A percentile compares a stretch with the other conserved stretches of the same genome.
Conservation (phyloP, 2,329 filamentous ascomycete species). For the Daldinia sp. region DNA sequence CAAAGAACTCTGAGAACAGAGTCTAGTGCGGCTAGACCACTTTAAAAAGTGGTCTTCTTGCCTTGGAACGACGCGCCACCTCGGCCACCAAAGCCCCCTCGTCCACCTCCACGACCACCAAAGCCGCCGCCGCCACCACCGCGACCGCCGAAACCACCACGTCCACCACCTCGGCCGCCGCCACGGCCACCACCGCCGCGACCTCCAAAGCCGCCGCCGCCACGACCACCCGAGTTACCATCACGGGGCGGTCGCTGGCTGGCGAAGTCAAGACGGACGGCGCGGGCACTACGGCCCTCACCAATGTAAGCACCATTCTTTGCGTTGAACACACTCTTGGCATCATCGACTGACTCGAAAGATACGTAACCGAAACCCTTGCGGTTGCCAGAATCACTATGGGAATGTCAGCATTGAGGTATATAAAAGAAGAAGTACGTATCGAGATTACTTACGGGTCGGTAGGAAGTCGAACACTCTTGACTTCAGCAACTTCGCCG, state of each 20-base stretch:
- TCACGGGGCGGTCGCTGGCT: slow-evolving; percentile 70
- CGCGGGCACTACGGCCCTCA: slow-evolving; percentile 73
- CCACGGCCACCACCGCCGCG: slow-evolving; percentile 55
- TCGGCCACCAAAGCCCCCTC: slow-evolving; percentile 40
- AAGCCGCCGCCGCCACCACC: background rate
- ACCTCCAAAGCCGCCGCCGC: slow-evolving; percentile 62
- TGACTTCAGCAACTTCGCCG: slow-evolving; percentile 72
- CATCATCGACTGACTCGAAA: slow-evolving; percentile 83
- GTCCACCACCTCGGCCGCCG: slow-evolving; percentile 54
- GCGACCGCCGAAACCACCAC: background rate
- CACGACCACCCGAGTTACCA: slow-evolving; percentile 56
- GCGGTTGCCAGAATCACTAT: slow-evolving; percentile 77
- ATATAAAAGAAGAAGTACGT: background rate
- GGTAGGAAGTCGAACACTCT: slow-evolving; percentile 86
- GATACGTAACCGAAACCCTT: slow-evolving; percentile 95
- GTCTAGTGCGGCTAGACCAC: slow-evolving; percentile 51
- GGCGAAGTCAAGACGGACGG: slow-evolving; percentile 85
- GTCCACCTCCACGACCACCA: background rate
- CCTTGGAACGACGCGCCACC: slow-evolving; percentile 68
- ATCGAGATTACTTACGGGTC: slow-evolving; percentile 67
- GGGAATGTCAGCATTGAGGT: slow-evolving; percentile 42
- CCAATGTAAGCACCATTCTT: slow-evolving; percentile 73
- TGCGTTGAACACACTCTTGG: slow-evolving; percentile 74
- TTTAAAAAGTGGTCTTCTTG: slow-evolving; percentile 74
- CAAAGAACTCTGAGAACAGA: slow-evolving; percentile 54